phyloP scores from a whole-genome alignment of 805 yeast species.

The Candida incommunis region DNA sequence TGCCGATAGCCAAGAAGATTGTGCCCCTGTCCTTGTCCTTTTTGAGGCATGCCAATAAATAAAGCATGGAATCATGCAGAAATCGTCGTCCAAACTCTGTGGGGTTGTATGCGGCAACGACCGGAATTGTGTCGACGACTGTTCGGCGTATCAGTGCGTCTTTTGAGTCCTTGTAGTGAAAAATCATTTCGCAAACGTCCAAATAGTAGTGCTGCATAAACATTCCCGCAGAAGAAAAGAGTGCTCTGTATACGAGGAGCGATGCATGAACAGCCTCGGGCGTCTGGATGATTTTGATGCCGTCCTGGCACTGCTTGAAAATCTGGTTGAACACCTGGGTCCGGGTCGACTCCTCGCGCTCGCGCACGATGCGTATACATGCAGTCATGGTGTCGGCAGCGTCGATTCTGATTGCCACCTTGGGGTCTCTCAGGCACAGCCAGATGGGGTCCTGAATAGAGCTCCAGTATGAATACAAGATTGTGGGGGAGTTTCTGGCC shows the following conservation, averaged over 20 bases:
- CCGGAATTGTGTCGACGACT: slow-evolving; percentile 71
- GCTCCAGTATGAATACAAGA: slow-evolving; percentile 63
- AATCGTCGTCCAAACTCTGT: slow-evolving; percentile 64
- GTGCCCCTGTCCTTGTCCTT: slow-evolving; percentile 63
- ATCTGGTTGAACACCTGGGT: slow-evolving; percentile 64
- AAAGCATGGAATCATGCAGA: slow-evolving; percentile 63
- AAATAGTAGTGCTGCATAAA: slow-evolving; percentile 60
- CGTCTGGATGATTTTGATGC: slow-evolving; percentile 33
- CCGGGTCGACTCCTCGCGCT: slow-evolving; percentile 58
- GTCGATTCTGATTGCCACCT: slow-evolving; percentile 60
- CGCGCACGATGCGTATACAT: slow-evolving; percentile 66
- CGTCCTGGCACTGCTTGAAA: slow-evolving; percentile 51
- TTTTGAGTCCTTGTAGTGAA: slow-evolving; percentile 64
- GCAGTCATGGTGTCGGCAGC: slow-evolving; percentile 69
- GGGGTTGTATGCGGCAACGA: slow-evolving; percentile 66
- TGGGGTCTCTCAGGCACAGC: slow-evolving; percentile 75
- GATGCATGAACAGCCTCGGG: slow-evolving; percentile 80
- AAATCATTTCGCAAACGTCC: slow-evolving; percentile 60
- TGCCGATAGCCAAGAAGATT: slow-evolving; percentile 70
- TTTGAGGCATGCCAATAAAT: slow-evolving; percentile 65
- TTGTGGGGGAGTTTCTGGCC: slow-evolving; percentile 76
- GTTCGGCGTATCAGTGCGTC: slow-evolving; percentile 66
- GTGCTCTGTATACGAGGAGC: slow-evolving; percentile 64
- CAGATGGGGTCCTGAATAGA: slow-evolving; percentile 73
- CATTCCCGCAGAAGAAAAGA: slow-evolving; percentile 57